Evolutionary conservation across 2,329 filamentous ascomycete species (phyloP).

Genomic region (Aureobasidium musti): DNA sequence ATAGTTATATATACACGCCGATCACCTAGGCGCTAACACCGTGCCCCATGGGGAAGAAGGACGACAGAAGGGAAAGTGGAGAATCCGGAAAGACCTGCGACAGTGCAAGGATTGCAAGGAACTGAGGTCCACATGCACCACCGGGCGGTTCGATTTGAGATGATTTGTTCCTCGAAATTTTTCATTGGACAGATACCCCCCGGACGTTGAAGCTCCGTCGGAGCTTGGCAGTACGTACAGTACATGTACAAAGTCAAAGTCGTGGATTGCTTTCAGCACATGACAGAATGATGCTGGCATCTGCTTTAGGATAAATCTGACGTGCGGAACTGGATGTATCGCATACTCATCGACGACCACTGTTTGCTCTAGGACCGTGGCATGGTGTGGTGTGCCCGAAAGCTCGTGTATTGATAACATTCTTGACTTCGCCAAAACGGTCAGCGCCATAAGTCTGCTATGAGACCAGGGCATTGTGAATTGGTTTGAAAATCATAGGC

Average conservation of each 20-base stretch:
- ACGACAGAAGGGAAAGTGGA: neutral
- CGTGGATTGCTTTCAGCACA: neutral
- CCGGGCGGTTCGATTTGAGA: neutral
- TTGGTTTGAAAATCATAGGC: neutral
- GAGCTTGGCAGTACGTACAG: neutral
- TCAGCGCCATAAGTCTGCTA: no score
- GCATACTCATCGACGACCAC: neutral
- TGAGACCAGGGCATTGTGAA: no score
- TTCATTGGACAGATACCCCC: neutral
- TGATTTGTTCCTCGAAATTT: neutral
- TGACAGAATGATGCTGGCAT: neutral
- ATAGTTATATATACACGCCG: neutral
- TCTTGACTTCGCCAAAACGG: neutral
- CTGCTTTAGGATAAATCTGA: neutral
- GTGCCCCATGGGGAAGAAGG: slow-evolving; percentile 14
- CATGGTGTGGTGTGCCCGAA: neutral
- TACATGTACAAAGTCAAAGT: neutral
- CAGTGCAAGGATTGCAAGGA: neutral
- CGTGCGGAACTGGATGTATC: neutral
- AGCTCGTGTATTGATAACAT: neutral
- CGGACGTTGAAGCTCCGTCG: neutral
- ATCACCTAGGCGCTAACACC: neutral
- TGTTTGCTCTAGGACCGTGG: neutral
- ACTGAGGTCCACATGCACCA: neutral
- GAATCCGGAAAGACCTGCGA: neutral